phyloP scores from a whole-genome alignment of 129 eudicot genomes.

The Centaurea solstitialis region DNA sequence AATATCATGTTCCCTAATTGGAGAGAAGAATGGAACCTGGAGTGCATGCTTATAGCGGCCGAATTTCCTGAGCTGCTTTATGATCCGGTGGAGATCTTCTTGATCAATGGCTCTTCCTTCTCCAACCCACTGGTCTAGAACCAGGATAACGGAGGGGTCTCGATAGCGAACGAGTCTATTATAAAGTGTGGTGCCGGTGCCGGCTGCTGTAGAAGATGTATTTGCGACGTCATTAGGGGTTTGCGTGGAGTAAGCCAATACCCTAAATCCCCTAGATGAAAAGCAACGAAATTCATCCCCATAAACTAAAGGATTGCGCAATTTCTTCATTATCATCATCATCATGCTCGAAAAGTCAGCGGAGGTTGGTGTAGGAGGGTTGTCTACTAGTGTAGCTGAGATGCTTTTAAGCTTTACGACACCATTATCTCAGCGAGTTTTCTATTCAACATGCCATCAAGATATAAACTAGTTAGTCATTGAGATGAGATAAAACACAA shows the following conservation, averaged over 20 bases:
- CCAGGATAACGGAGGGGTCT: slow-evolving; percentile 31
- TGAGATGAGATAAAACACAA: not conserved
- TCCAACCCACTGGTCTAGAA: slow-evolving; percentile 45
- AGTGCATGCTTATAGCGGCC: slow-evolving; percentile 50
- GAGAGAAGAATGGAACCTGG: slow-evolving; percentile 35
- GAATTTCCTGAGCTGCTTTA: slow-evolving; percentile 38
- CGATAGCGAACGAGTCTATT: slow-evolving; percentile 18
- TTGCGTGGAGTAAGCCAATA: slow-evolving; percentile 25
- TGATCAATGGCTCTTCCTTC: slow-evolving; percentile 33
- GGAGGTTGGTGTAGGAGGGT: not conserved
- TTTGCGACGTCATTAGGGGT: not conserved
- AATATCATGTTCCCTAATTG: not conserved
- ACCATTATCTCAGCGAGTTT: not conserved
- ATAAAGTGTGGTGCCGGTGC: slow-evolving; percentile 19
- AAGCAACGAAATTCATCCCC: slow-evolving; percentile 1
- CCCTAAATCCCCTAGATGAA: slow-evolving; percentile 15
- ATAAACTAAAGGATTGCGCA: not conserved
- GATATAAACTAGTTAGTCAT: not conserved
- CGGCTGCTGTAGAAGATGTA: not conserved
- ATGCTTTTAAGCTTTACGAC: slow-evolving; percentile 9
- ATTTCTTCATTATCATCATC: slow-evolving; percentile 16
- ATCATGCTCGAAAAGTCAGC: not conserved
- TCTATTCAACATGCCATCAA: not conserved
- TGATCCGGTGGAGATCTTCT: slow-evolving; percentile 37
- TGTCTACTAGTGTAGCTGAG: not conserved